These are phyloP conservation scores for Tolypocladium cylindrosporum DNA, from an alignment of 2,329 filamentous ascomycete species.

Conservation along the genomic window DNA sequence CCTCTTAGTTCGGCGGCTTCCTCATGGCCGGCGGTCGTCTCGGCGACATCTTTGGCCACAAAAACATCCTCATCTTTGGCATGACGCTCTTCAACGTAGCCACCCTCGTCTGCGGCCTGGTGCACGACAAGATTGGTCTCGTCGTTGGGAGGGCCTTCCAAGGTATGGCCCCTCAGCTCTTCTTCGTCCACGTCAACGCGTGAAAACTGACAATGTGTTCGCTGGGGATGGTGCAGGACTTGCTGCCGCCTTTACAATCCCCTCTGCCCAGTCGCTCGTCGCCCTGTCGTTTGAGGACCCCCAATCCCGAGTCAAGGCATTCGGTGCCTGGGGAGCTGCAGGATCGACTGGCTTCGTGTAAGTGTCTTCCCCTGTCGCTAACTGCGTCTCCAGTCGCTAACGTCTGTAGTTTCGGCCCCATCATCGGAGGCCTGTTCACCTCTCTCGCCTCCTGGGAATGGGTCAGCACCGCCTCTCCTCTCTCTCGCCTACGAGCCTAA, in stretches of 20 bases:
- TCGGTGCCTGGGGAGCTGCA: slow-evolving; percentile 4
- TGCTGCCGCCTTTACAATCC: slow-evolving; percentile 6
- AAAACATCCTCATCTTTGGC: slow-evolving; percentile 1
- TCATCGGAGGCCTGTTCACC: slow-evolving; percentile 5
- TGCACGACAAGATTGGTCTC: slow-evolving; percentile 2
- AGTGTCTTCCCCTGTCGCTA: neutral
- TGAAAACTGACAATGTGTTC: neutral
- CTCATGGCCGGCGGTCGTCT: slow-evolving; percentile 5
- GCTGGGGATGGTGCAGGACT: neutral
- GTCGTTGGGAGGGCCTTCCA: slow-evolving; percentile 4
- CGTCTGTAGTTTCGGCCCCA: slow-evolving; percentile 3
- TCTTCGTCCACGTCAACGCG: neutral
- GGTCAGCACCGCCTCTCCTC: neutral
- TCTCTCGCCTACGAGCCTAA: neutral
- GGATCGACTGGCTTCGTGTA: slow-evolving; percentile 6
- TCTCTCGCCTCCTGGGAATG: slow-evolving; percentile 5
- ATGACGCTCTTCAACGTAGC: slow-evolving; percentile 4
- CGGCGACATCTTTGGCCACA: slow-evolving; percentile 7
- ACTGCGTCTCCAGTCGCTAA: neutral
- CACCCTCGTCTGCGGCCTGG: slow-evolving; percentile 3
- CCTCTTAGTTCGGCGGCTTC: slow-evolving; percentile 5
- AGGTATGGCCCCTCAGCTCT: neutral
- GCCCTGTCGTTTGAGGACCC: slow-evolving; percentile 4
- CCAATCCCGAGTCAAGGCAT: slow-evolving; percentile 3
- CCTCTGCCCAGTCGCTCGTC: slow-evolving; percentile 4